Conservation (phyloP, 2,329 filamentous ascomycete genomes). For the Trichoderma hamatum region DNA sequence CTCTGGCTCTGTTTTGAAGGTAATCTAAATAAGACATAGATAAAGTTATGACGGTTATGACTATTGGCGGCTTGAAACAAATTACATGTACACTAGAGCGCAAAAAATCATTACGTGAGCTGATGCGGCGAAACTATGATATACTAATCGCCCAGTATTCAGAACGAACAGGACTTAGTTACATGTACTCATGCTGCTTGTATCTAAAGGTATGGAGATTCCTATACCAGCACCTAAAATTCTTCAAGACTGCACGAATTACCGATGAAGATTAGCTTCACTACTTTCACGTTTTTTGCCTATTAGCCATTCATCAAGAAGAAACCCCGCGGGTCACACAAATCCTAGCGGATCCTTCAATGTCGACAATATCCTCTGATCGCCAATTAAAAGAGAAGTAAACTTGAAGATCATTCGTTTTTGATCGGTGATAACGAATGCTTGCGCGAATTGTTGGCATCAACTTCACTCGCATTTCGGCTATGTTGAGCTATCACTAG, state of each 20-base stretch:
- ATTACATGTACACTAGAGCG: background rate
- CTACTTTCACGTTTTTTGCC: background rate
- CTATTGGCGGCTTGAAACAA: background rate
- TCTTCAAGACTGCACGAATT: background rate
- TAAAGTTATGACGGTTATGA: background rate
- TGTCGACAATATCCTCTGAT: background rate
- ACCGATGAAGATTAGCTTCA: background rate
- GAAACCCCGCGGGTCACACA: background rate
- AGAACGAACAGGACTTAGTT: too few relatives aligned
- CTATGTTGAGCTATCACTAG: background rate
- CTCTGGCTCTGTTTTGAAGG: background rate
- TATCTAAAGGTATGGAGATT: background rate
- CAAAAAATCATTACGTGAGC: background rate
- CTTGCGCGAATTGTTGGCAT: constrained; percentile 1
- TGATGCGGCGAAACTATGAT: background rate
- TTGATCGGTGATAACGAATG: background rate
- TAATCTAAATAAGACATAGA: background rate
- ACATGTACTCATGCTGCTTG: too few relatives aligned
- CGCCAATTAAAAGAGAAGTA: background rate
- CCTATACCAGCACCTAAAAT: background rate
- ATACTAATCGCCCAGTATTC: background rate
- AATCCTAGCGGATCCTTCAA: background rate
- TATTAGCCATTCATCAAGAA: background rate
- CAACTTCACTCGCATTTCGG: background rate
- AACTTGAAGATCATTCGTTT: background rate